Percentiles rank a stretch among this genome's conserved stretches.
Evolutionary conservation across 2,329 filamentous ascomycete genomes (phyloP).

Genomic region (Sclerotinia spermophila): DNA sequence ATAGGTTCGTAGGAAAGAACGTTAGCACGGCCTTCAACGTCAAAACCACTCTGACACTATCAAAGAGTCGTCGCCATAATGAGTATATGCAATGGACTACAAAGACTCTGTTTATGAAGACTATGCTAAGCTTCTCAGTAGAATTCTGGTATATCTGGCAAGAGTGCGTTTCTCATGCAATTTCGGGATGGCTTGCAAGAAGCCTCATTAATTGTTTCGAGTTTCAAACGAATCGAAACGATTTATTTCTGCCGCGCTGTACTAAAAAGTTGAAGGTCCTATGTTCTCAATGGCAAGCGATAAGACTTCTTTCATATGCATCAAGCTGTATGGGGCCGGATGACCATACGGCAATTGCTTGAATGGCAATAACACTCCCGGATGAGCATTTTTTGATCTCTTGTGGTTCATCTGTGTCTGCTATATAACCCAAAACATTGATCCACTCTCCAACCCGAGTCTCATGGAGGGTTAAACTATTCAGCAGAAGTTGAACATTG

Average conservation of each 20-base stretch:
- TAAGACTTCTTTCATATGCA: constrained; percentile 57
- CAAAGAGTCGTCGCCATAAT: neutral
- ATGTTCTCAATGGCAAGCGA: neutral
- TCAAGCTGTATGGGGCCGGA: constrained; percentile 69
- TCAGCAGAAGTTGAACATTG: constrained; percentile 68
- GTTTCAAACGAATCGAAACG: neutral
- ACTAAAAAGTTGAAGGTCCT: neutral
- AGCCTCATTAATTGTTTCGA: neutral
- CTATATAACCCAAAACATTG: constrained; percentile 81
- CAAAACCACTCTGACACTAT: neutral
- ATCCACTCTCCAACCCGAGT: constrained; percentile 78
- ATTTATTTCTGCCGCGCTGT: neutral
- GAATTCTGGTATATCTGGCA: neutral
- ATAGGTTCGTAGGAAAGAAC: neutral
- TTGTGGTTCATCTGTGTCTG: constrained; percentile 25
- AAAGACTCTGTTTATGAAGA: neutral
- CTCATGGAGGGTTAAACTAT: constrained; percentile 58
- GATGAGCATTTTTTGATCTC: constrained; percentile 4
- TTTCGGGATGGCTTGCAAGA: neutral
- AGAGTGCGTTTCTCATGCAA: neutral
- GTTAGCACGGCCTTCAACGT: neutral
- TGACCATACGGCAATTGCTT: constrained; percentile 75
- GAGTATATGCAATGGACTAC: neutral
- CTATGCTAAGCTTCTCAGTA: neutral
- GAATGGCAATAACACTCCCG: constrained; percentile 48